Evolutionary conservation across 305 asterid species (phyloP), one percentile per base, ranked within the genome.

Genomic region (Andrographis paniculata): DNA sequence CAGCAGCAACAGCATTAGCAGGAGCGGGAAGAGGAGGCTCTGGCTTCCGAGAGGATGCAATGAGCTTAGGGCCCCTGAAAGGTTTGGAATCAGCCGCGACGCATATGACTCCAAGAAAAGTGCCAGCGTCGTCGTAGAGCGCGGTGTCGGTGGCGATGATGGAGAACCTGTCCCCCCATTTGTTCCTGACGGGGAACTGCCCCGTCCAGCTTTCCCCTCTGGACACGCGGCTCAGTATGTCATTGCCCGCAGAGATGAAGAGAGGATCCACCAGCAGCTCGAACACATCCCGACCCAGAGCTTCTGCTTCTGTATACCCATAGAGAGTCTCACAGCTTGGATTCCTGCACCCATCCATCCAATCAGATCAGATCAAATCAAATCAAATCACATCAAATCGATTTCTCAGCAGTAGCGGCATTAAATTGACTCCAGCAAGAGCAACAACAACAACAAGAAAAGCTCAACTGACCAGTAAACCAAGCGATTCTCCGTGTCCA

Each of bases 161-260:
- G 55, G 66, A 42, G 44, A 92, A 81, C 61, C 79, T 84, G 13
- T 75, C 74, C 14, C 99, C 97, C 42, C 56, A 71, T 79, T 76
- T 87, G 39, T 72, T 63, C 69, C 53, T 79, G 23, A 84, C 84
- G 1, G 93, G 95, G 66, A 84, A 79, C 76, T 79, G 93, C 42
- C 99, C 99, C 0, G 93, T 84, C 97, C 97, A 92, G 64, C 64
- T 78, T 60, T 92, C 87, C 27, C 97, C 97, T 69, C 45, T 55
- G 4, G 45, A 28, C 42, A 79, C 85, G 22, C 84, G 82, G 30
- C 55, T 42, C 36, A 92, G 42, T 40, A 92, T 81, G 70, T 64
- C 56, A 23, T 49, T 53, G 50, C 85, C 95, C 40, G 72, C 58
- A 39, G 53, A 58, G 50, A 47, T 62, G 68, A 87, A 91, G 47